Base-by-base conservation (phyloP, 345 rosid genomes). In the Brassica incana region DNA sequence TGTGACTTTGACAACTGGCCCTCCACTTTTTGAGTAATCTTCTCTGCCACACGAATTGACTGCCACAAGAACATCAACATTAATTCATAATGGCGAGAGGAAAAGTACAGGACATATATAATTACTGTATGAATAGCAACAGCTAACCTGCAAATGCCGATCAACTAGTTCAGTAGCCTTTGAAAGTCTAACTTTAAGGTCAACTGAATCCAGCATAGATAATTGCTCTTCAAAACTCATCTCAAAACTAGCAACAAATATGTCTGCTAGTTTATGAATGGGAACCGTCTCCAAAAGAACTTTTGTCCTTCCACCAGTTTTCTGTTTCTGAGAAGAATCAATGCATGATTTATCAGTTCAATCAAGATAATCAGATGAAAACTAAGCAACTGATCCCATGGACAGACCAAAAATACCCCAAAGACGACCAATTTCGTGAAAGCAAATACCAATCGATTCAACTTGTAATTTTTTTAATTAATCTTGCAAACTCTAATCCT, bases 11-110 rank as follows among this genome's bases (percentile, higher is more conserved):
- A 93, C 83, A 95, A 74, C 77, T 95, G 99, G 65, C 99, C 98
- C 84, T 95, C 99, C 72, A 95, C 99, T 90, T 93, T 95, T 72
- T 95, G 98, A 2, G 99, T 91, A 54, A 95, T 95, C 86, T 95
- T 95, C 90, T 95, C 99, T 36, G 98, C 99, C 78, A 95, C 96
- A 15, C 98, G 98, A 87, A 95, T 95, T 80, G 99, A 95, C 99
- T 95, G 93, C 77, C 83, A 84, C 82, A 89, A 68, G 80, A 76
- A 81, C 69, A 76, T 75, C 66, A 74, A 69, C 71, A 77, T 40
- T 61, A 73, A 75, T 80, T 71, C 78, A 74, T 48, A 71, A 79
- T 73, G 66, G 70, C 70, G 45, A 69, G n/a, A 77, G 25, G 48
- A 29, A 66, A 50, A 72, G 27, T 62, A 18, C 3, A 77, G 48